Evolutionary conservation across 1,284 basidiomycete genomes (phyloP).

Genomic region (Naganishia cerealis): DNA sequence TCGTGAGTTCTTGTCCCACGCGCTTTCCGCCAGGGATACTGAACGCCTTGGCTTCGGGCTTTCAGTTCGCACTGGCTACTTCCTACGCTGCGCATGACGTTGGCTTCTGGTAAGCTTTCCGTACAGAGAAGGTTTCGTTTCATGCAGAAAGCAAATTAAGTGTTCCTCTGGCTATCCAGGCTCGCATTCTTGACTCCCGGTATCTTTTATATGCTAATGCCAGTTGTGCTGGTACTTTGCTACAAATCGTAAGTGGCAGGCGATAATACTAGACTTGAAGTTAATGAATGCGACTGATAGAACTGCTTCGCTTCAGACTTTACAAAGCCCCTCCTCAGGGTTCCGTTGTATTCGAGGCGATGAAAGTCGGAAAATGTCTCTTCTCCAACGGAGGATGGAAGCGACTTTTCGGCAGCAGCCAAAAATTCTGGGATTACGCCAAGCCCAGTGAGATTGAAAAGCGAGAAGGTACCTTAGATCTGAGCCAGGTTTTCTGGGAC

Average conservation of each 20-base stretch:
- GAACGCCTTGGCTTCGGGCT: neutral
- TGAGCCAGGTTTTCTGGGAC: conserved; percentile 50
- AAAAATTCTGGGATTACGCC: conserved; percentile 55
- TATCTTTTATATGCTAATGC: conserved; percentile 55
- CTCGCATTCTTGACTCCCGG: conserved; percentile 54
- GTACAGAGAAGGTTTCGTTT: neutral
- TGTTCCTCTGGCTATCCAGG: neutral
- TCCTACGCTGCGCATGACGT: conserved; percentile 49
- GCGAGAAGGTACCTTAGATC: conserved; percentile 42
- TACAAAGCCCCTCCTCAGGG: conserved; percentile 55
- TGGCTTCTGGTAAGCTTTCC: conserved; percentile 53
- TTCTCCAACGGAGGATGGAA: conserved; percentile 42
- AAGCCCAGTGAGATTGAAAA: conserved; percentile 52
- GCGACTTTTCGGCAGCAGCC: conserved; percentile 42
- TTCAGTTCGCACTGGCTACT: conserved; percentile 16
- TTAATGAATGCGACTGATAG: neutral
- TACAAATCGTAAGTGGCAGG: conserved; percentile 41
- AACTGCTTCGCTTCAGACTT: conserved; percentile 37
- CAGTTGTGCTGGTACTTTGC: conserved; percentile 53
- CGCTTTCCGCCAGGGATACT: neutral
- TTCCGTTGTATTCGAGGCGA: conserved; percentile 54
- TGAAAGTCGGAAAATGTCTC: conserved; percentile 42
- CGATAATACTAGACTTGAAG: neutral
- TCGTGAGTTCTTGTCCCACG: conserved; percentile 39
- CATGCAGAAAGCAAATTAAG: neutral